Base-by-base conservation (phyloP, 2,329 filamentous ascomycete genomes). In the Xylaria sp. region DNA sequence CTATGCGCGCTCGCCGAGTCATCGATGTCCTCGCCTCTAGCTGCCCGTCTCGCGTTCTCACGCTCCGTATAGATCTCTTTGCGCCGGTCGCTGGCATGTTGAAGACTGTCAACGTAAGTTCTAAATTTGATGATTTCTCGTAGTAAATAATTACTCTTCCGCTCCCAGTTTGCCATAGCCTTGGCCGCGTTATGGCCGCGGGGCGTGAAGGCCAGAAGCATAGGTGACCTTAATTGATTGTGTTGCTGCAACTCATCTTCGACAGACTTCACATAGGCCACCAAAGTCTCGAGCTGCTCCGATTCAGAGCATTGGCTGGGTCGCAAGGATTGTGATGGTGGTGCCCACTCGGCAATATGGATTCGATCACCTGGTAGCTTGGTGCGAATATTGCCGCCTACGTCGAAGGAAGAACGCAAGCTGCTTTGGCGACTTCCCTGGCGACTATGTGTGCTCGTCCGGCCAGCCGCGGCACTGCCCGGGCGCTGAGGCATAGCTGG, bases 151-250 rank as follows among this genome's bases (percentile, higher is more conserved):
- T 93, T 91, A 65, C 93, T 97, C 84, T 98, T 98, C 77, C 92
- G 90, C 84, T 99, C 94, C 95, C 96, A 99, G 81, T 99, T 99
- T 23, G 91, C 87, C 92, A 98, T 95, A 18, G 95, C 94, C 81
- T 92, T 94, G 71, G 84, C 85, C 18, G 91, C 88, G 76, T 98
- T 98, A 46, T 89, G 87, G 70, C 95, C 92, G 37, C 94, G 89
- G 2, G 94, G 92, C 15, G 93, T 94, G 79, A 97, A 98, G 9
- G 96, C 94, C 64, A 97, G 86, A 65, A 94, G 87, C 91, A 98
- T 96, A 2, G 94, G 91, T 66, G 90, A 90, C 73, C 96, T 90
- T 73, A 98, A 85, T 78, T 94, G 92, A 77, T 98, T 98, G 81
- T 99, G 96, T 70, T 87, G 87, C 78, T 93, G 88, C 58, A 98